These are phyloP conservation scores for Metarhizium guizhouense DNA, from an alignment of 2,329 filamentous ascomycete genomes.

Conservation along the genomic window DNA sequence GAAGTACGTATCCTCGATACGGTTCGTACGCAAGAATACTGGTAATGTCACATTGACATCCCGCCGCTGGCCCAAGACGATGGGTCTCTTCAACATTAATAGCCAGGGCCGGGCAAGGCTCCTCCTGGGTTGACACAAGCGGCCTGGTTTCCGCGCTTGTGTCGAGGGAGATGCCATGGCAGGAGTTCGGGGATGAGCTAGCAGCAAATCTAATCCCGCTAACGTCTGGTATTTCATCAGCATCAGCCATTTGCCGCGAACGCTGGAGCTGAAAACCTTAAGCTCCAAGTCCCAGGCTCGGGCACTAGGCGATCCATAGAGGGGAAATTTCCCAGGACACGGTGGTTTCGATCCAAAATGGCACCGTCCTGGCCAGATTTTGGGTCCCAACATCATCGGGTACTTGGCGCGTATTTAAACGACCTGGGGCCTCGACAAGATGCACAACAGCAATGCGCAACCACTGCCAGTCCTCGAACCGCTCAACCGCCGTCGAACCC, in stretches of 20 bases:
- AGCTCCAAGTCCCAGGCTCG: background rate
- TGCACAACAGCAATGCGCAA: background rate
- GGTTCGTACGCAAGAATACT: background rate
- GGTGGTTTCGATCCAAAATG: no score
- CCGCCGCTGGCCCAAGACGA: slow-evolving; percentile 4
- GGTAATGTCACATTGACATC: slow-evolving; percentile 6
- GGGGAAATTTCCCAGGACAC: no score
- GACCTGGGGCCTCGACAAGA: background rate
- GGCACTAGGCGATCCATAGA: no score
- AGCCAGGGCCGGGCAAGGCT: background rate
- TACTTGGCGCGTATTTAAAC: background rate
- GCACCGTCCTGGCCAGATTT: background rate
- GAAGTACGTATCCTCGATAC: background rate
- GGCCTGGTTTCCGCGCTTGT: background rate
- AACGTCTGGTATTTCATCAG: background rate
- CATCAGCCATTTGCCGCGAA: background rate
- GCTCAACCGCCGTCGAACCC: background rate
- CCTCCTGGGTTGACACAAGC: background rate
- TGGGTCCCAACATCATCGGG: background rate
- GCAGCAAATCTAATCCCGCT: background rate
- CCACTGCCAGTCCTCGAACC: background rate
- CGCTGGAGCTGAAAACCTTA: background rate
- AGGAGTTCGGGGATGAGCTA: background rate
- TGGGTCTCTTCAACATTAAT: background rate
- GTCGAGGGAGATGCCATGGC: background rate